A percentile compares a stretch with the other conserved stretches of the same genome.
Conservation (phyloP, 768 basidiomycete genomes). For the Auriscalpium microsporum region DNA sequence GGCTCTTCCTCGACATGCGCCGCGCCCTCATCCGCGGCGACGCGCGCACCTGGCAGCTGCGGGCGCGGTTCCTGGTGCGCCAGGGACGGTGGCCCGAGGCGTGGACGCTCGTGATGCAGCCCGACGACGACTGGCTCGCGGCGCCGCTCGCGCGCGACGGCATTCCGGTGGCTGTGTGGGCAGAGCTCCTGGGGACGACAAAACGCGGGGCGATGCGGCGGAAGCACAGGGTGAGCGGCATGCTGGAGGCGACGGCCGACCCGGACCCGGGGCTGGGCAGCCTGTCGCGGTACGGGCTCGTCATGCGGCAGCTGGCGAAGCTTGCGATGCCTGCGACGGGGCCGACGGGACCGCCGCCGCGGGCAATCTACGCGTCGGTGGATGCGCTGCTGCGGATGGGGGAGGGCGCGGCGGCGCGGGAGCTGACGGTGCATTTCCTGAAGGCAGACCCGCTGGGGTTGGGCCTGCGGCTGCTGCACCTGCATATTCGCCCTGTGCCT, state of each 20-base stretch:
- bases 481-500: conserved; percentile 7
- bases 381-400: conserved; percentile 10
- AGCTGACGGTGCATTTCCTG: conserved; percentile 7
- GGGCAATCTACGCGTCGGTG: conserved; percentile 3
- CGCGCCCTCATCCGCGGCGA: conserved; percentile 33
- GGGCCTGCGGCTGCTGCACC: conserved; percentile 8
- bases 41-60: conserved; percentile 48
- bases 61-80: conserved; percentile 48
- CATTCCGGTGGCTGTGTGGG: conserved; percentile 44
- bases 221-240: conserved; percentile 11
- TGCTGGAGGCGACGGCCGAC: neutral
- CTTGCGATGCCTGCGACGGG: conserved; percentile 2
- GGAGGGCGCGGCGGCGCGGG: conserved; percentile 4
- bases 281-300: conserved; percentile 3
- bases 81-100: conserved; percentile 50
- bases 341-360: neutral
- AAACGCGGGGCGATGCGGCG: conserved; percentile 28
- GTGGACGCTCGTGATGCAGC: conserved; percentile 28
- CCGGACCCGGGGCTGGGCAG: conserved; percentile 8
- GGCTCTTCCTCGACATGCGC: conserved; percentile 42
- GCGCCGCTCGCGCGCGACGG: conserved; percentile 1
- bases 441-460: neutral
- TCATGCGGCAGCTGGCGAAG: neutral
- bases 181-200: conserved; percentile 47
- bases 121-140: neutral